Base-by-base conservation (phyloP, 495 filamentous ascomycete genomes). In the Penicillium parvum region DNA sequence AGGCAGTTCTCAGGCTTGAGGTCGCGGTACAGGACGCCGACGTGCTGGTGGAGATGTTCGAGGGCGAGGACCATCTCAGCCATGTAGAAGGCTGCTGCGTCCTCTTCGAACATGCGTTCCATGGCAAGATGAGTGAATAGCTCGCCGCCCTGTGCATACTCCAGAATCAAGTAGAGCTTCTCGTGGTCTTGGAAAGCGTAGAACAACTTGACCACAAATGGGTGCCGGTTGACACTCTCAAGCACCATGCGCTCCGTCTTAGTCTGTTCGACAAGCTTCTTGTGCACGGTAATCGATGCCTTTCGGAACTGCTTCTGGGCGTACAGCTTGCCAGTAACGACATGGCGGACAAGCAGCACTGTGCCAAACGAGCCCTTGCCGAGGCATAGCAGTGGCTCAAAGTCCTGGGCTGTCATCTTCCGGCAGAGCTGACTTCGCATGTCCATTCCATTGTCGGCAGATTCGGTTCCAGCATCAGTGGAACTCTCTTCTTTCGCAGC, bases 271-370 rank as follows among this genome's bases (percentile, higher is more conserved):
- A 97, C 75, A 9, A 96, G 74, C 50, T 86, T 85, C 72, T 96
- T 96, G 64, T 92, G 87, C 8, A 96, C 87, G 5, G 86, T 84
- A 29, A 97, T 66, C 1, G 88, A 91, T 1, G 92, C 92, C 61
- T 98, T 98, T 57, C 89, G 87, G 68, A 98, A 90, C 70, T 97
- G 94, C 69, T 98, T 98, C 72, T 98, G 92, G 1, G 92, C 94
- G 57, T 86, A 98, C 3, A 98, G 79, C 30, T 88, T 85, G 12
- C 90, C 90, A 1, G 90, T 96, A 14, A 80, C 59, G 26, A 74
- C 78, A 60, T 98, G 90, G 57, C 88, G 91, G 47, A 98, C 92
- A 8, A 98, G 76, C 32, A 95, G 60, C 10, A 98, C 92, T 2
- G 90, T 96, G 14, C 92, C 92, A 60, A 88, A 98, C 3, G 90